Conservation (phyloP, 805 yeast genomes). For the Zygosaccharomyces bailii region DNA sequence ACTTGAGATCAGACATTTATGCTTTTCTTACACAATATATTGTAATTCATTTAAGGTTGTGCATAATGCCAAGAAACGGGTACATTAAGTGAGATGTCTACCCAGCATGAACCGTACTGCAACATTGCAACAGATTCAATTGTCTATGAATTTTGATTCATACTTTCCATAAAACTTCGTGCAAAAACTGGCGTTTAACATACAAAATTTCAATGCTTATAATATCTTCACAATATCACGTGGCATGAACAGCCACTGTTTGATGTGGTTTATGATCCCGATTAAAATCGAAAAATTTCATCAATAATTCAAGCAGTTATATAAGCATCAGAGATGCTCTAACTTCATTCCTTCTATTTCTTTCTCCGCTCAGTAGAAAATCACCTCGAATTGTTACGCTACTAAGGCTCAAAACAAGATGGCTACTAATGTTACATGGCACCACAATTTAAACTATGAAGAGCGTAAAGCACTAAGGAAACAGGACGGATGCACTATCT, state of each 20-base stretch:
- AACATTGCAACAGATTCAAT: no score
- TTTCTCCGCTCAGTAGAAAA: neutral
- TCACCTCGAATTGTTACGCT: neutral
- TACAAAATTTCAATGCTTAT: neutral
- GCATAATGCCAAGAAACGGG: no score
- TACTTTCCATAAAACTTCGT: neutral
- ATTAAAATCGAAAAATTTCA: slow-evolving; percentile 6
- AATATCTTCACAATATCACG: slow-evolving; percentile 8
- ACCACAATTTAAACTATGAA: slow-evolving; percentile 76
- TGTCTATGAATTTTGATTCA: no score
- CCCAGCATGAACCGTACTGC: no score
- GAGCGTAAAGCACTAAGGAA: slow-evolving; percentile 71
- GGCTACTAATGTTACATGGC: slow-evolving; percentile 98
- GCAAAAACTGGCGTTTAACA: neutral
- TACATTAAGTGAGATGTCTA: no score
- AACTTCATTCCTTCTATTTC: neutral
- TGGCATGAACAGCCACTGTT: slow-evolving; percentile 4
- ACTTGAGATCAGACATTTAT: no score
- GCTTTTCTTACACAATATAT: no score
- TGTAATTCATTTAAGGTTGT: no score
- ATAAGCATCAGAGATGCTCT: neutral
- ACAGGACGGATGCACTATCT: slow-evolving; percentile 85
- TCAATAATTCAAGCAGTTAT: neutral
- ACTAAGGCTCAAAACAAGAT: slow-evolving; percentile 37
- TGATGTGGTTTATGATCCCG: slow-evolving; percentile 3